Evolutionary conservation across 2,329 filamentous ascomycete species (phyloP), one percentile per base, ranked within the genome.

Genomic region (Passalora sequoiae): DNA sequence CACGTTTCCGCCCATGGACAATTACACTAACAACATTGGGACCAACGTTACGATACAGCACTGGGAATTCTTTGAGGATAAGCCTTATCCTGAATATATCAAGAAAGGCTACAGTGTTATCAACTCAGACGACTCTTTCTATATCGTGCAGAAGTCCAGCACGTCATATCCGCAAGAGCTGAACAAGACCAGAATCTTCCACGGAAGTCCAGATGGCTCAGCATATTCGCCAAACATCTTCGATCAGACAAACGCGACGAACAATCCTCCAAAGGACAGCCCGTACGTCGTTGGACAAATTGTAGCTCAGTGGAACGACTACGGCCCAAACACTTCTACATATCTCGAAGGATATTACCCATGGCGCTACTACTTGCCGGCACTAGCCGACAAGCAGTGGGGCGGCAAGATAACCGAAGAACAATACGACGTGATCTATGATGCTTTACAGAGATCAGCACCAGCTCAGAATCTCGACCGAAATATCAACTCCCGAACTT

Each of bases 281-380:
- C 61, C 67, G 0, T 59, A 62, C 1, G 66, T 77, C 1, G 64
- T 72, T 3, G 75, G 75, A 0, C 67, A 72, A 17, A 67, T 78
- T 20, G 64, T 68, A 3, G 69, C 75, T 1, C 58, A 74, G 4
- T 77, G 75, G 75, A 77, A 77, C 44, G 75, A 78, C 48, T 75
- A 72, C 38, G 75, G 75, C 1, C 63, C 69, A 0, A 76, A 77
- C 47, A 69, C 73, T 3, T 69, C 69, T 0, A 71, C 71, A 0
- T 73, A 73, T 44, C 66, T 71, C 1, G 75, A 78, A 53, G 67
- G 71, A 0, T 78, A 74, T 48, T 75, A 75, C 47, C 66, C 72
- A 1, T 72, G 74, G 60, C 64, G 69, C 2, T 60, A 71, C n/a
- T 71, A 71, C 0, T 68, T 77, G 13, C 72, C 75, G 0, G 70